These are phyloP conservation scores for Yarrowia yakushimensis DNA, from an alignment of 805 yeast species.

Conservation along the genomic window DNA sequence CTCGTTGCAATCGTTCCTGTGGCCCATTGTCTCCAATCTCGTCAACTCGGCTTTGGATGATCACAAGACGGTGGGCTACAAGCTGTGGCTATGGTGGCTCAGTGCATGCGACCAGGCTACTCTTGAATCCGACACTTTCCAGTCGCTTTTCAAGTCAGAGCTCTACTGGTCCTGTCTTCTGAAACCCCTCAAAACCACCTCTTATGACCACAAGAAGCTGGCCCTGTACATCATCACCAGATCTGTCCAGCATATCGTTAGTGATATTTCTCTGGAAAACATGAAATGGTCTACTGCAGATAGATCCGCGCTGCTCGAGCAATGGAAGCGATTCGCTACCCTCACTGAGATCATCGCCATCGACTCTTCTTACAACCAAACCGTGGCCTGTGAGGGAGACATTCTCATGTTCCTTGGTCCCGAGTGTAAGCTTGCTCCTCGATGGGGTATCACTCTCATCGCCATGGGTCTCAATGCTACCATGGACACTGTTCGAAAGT, in stretches of 20 bases:
- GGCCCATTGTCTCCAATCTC: conserved; percentile 14
- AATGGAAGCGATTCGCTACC: conserved; percentile 73
- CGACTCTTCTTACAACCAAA: conserved; percentile 83
- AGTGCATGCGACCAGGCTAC: neutral
- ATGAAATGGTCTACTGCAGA: conserved; percentile 46
- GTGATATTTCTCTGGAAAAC: conserved; percentile 39
- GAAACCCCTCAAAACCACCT: conserved; percentile 49
- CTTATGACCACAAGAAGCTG: conserved; percentile 69
- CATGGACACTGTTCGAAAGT: conserved; percentile 72
- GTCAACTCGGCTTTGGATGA: neutral
- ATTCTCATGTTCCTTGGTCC: conserved; percentile 52
- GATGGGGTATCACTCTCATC: conserved; percentile 72
- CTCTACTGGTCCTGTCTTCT: conserved; percentile 59
- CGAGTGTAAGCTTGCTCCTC: conserved; percentile 51
- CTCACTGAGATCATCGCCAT: conserved; percentile 76
- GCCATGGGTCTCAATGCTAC: conserved; percentile 73
- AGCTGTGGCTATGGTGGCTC: conserved; percentile 30
- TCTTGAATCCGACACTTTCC: conserved; percentile 9
- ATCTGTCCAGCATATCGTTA: conserved; percentile 46
- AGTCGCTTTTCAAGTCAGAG: conserved; percentile 24
- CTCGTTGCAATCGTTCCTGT: neutral
- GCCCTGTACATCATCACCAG: conserved; percentile 61
- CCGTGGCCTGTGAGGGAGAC: conserved; percentile 70
- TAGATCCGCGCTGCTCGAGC: conserved; percentile 39
- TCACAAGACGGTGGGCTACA: conserved; percentile 27